A percentile compares a stretch with the other conserved stretches of the same genome.
Evolutionary conservation across 495 filamentous ascomycete genomes (phyloP).

Genomic region (Filosporella fistucella): DNA sequence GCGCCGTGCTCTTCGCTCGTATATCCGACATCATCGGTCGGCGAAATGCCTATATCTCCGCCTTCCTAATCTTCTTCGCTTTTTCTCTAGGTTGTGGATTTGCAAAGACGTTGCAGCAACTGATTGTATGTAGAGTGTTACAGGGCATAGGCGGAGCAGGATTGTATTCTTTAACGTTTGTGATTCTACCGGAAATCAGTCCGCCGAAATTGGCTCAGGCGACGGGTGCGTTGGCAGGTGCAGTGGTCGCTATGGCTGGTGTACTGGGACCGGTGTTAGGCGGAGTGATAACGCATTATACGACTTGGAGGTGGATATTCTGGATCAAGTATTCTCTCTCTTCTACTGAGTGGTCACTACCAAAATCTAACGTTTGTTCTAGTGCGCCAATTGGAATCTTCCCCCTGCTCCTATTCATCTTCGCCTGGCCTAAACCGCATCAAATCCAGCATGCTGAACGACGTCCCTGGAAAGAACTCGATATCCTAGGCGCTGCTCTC

Average conservation of each 20-base stretch:
- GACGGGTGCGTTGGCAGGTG: constrained; percentile 31
- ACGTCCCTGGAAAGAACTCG: constrained; percentile 38
- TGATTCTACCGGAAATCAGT: constrained; percentile 46
- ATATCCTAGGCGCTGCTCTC: constrained; percentile 52
- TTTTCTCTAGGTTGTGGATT: constrained; percentile 53
- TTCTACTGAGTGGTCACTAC: constrained; percentile 8
- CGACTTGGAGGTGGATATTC: constrained; percentile 49
- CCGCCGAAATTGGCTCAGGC: constrained; percentile 31
- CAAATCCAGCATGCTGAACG: constrained; percentile 9
- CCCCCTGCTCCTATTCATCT: constrained; percentile 15
- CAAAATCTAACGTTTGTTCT: background rate
- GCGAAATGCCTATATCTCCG: constrained; percentile 37
- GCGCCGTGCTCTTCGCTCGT: constrained; percentile 40
- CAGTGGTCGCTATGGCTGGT: constrained; percentile 31
- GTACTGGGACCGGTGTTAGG: constrained; percentile 41
- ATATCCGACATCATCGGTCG: constrained; percentile 50
- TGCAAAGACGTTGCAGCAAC: constrained; percentile 35
- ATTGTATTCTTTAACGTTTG: constrained; percentile 44
- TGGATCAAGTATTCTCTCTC: constrained; percentile 38
- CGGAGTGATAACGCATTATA: constrained; percentile 37
- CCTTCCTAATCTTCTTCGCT: constrained; percentile 45
- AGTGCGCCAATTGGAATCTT: constrained; percentile 14
- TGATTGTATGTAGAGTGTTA: constrained; percentile 37
- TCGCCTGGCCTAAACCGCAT: constrained; percentile 16
- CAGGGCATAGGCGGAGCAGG: constrained; percentile 41